Percentiles rank a stretch among this genome's conserved stretches.
Evolutionary conservation across 805 yeast genomes (phyloP).

Genomic region (Grigorovia humatica): DNA sequence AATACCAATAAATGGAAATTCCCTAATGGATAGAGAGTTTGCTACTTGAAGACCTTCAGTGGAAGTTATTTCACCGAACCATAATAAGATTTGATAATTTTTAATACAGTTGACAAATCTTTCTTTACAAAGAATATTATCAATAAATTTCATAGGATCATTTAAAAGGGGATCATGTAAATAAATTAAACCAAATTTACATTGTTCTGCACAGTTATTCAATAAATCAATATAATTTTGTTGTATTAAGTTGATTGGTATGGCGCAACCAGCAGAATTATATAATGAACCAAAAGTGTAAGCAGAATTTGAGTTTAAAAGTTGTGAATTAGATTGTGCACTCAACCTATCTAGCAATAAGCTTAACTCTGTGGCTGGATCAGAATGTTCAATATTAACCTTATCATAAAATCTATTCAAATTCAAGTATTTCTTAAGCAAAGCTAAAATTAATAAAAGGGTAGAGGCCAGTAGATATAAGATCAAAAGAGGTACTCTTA

Average conservation of each 20-base stretch:
- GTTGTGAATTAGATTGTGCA: slow-evolving; percentile 6
- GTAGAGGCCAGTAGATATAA: slow-evolving; percentile 2
- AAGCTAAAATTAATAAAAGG: background rate
- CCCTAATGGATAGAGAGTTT: slow-evolving; percentile 56
- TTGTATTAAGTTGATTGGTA: slow-evolving; percentile 28
- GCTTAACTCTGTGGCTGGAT: slow-evolving; percentile 8
- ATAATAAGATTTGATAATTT: slow-evolving; percentile 48
- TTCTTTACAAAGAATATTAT: slow-evolving; percentile 43
- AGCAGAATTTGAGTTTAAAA: slow-evolving; percentile 1
- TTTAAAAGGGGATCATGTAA: slow-evolving; percentile 67
- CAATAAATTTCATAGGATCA: slow-evolving; percentile 42
- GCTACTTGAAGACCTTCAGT: slow-evolving; percentile 81
- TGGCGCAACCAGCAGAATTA: slow-evolving; percentile 13
- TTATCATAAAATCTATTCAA: slow-evolving; percentile 17
- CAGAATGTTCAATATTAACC: slow-evolving; percentile 8
- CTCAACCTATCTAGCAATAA: slow-evolving; percentile 11
- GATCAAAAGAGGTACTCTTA: slow-evolving; percentile 6
- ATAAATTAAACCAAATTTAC: slow-evolving; percentile 63
- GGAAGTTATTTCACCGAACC: slow-evolving; percentile 83
- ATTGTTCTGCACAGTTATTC: slow-evolving; percentile 55
- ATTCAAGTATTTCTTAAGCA: slow-evolving; percentile 16
- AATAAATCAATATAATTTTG: slow-evolving; percentile 79
- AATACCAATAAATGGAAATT: slow-evolving; percentile 75
- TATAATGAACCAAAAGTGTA: slow-evolving; percentile 23
- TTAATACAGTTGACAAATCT: slow-evolving; percentile 38